These are phyloP conservation scores for Phenoliferia sp. DNA, from an alignment of 1,284 basidiomycete genomes.

Conservation along the genomic window DNA sequence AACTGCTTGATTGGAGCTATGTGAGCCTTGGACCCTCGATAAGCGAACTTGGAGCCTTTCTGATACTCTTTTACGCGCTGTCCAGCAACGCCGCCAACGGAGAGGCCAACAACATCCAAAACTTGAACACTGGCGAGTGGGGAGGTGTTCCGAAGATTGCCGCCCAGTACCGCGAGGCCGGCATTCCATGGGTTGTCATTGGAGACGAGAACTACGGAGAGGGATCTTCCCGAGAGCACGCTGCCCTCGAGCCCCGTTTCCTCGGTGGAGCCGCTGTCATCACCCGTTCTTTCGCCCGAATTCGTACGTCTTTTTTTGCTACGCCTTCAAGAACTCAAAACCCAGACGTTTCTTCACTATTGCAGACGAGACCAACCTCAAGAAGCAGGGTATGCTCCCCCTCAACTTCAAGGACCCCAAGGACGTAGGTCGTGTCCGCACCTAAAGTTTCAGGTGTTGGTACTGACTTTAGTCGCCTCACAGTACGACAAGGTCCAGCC, in stretches of 20 bases:
- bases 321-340: conserved; percentile 39
- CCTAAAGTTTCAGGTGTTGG: neutral
- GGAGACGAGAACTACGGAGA: conserved; percentile 84
- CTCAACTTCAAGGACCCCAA: conserved; percentile 6
- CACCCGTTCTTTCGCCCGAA: conserved; percentile 11
- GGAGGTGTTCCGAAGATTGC: conserved; percentile 79
- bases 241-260: conserved; percentile 94
- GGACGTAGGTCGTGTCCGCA: neutral
- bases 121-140: conserved; percentile 82
- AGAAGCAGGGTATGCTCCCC: conserved; percentile 67
- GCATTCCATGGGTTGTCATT: conserved; percentile 92
- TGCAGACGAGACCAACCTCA: conserved; percentile 95
- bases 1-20: conserved; percentile 78
- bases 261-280: conserved; percentile 85
- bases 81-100: conserved; percentile 93
- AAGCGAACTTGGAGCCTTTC: neutral
- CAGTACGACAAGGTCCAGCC: conserved; percentile 84
- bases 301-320: conserved; percentile 7
- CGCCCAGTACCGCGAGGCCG: conserved; percentile 77
- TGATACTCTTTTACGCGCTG: conserved; percentile 41
- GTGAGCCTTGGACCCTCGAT: neutral
- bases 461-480: conserved; percentile 66
- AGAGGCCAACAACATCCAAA: conserved; percentile 91
- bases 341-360: conserved; percentile 91
- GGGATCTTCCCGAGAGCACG: conserved; percentile 62